These are phyloP conservation scores for Cyclocybe cylindracea DNA, from an alignment of 768 basidiomycete species.

Conservation along the genomic window DNA sequence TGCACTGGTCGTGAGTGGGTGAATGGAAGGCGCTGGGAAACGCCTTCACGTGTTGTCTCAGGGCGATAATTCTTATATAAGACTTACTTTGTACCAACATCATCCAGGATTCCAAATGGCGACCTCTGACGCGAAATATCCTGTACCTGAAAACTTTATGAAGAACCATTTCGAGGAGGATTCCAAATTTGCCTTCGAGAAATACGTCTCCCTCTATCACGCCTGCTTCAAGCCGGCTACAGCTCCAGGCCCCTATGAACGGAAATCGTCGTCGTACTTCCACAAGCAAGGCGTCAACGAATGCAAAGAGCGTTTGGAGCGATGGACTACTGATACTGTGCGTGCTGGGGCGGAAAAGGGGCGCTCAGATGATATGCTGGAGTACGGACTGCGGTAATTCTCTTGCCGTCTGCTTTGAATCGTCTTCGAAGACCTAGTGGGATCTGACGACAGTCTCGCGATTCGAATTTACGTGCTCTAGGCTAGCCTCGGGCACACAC, in stretches of 20 bases:
- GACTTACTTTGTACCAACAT: no score
- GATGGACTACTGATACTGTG: not conserved
- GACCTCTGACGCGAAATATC: no score
- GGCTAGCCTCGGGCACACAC: slow-evolving; percentile 3
- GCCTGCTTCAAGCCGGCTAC: slow-evolving; percentile 8
- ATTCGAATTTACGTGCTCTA: not conserved
- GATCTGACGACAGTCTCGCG: no score
- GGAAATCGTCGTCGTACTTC: slow-evolving; percentile 1
- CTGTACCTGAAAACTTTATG: no score
- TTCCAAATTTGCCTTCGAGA: slow-evolving; percentile 9
- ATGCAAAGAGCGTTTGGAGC: slow-evolving; percentile 5
- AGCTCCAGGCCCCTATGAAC: no score
- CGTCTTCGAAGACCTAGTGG: no score
- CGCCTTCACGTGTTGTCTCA: no score
- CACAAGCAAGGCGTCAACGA: slow-evolving; percentile 5
- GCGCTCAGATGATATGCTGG: slow-evolving; percentile 5
- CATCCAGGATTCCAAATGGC: no score
- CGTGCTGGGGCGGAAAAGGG: slow-evolving; percentile 1
- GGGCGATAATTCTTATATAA: no score
- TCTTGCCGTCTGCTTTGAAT: not conserved
- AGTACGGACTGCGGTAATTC: slow-evolving; percentile 7
- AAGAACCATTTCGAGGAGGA: slow-evolving; percentile 8
- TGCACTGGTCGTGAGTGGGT: no score
- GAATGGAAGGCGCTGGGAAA: no score
- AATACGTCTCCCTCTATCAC: slow-evolving; percentile 10